A percentile compares a stretch with the other conserved stretches of the same genome.
Evolutionary conservation across 345 rosid species (phyloP).

Genomic region (Reutealis trisperma): DNA sequence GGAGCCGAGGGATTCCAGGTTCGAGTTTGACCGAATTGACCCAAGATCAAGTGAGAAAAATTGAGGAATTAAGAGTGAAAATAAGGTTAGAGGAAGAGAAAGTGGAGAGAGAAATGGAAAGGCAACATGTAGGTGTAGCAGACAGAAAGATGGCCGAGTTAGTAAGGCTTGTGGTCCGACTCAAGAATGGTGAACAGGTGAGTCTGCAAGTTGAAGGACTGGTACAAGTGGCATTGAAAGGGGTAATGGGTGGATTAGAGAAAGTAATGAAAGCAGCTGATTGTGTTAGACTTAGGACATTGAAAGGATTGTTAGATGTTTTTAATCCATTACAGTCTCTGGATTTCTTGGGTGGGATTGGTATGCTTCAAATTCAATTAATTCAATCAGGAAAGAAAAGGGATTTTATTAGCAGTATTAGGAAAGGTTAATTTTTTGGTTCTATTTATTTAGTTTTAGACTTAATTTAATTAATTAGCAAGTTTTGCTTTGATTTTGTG

Average conservation of each 20-base stretch:
- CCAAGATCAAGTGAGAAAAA: conserved; percentile 51
- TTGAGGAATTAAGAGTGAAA: conserved; percentile 57
- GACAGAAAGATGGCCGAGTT: conserved; percentile 67
- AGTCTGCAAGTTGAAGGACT: conserved; percentile 26
- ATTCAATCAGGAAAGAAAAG: conserved; percentile 46
- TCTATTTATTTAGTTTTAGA: background rate
- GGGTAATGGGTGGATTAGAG: conserved; percentile 50
- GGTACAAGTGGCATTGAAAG: conserved; percentile 51
- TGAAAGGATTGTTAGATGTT: conserved; percentile 70
- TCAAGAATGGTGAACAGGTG: conserved; percentile 18
- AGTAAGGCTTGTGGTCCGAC: conserved; percentile 40
- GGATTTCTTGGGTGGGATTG: conserved; percentile 57
- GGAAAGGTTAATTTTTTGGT: too few relatives aligned
- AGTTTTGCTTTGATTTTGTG: background rate
- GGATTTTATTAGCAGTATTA: background rate
- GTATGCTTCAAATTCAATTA: conserved; percentile 56
- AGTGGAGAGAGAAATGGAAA: conserved; percentile 81
- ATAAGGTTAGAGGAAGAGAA: conserved; percentile 65
- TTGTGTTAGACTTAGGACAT: conserved; percentile 71
- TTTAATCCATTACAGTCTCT: conserved; percentile 59
- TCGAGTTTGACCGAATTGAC: conserved; percentile 30
- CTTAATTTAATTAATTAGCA: too few relatives aligned
- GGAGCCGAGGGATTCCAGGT: conserved; percentile 20
- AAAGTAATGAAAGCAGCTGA: conserved; percentile 79
- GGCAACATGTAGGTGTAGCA: conserved; percentile 75